Conservation (phyloP, 2,329 filamentous ascomycete species). For the Phyllosticta citribraziliensis region DNA sequence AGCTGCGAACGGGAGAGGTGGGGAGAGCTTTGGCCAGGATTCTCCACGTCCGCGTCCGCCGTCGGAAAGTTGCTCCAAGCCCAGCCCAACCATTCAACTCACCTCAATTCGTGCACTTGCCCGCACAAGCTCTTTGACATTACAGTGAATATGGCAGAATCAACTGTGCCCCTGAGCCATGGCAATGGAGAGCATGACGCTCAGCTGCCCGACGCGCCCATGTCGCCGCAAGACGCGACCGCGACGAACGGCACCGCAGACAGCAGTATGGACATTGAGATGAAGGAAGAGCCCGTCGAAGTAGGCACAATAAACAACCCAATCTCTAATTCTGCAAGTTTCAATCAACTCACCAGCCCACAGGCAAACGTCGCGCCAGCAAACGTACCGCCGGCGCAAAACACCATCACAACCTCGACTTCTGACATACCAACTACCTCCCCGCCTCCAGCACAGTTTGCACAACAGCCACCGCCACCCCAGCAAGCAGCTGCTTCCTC, state of each 20-base stretch:
- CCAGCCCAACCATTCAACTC: too few relatives aligned
- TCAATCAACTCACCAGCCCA: conserved; percentile 10
- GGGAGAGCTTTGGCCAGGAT: conserved; percentile 5
- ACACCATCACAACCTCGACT: conserved; percentile 15
- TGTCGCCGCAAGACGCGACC: conserved; percentile 1
- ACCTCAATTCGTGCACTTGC: not conserved
- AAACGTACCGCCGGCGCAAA: conserved; percentile 16
- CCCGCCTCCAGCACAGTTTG: conserved; percentile 15
- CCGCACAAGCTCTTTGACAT: not conserved
- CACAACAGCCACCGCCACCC: conserved; percentile 12
- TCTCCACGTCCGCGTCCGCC: not conserved
- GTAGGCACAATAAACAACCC: conserved; percentile 10
- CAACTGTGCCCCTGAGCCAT: not conserved
- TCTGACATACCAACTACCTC: not conserved
- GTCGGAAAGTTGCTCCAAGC: not conserved
- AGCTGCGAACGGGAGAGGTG: too few relatives aligned
- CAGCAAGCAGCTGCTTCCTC: not conserved
- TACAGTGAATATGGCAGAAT: not conserved
- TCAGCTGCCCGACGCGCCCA: conserved; percentile 5
- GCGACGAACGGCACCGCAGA: conserved; percentile 17
- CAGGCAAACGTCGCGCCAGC: conserved; percentile 8
- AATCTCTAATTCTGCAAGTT: conserved; percentile 1
- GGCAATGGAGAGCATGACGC: not conserved
- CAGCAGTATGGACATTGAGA: conserved; percentile 20
- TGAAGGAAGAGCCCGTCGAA: conserved; percentile 26